phyloP scores from a whole-genome alignment of 106 monocot genomes.

The Agapanthus africanus region DNA sequence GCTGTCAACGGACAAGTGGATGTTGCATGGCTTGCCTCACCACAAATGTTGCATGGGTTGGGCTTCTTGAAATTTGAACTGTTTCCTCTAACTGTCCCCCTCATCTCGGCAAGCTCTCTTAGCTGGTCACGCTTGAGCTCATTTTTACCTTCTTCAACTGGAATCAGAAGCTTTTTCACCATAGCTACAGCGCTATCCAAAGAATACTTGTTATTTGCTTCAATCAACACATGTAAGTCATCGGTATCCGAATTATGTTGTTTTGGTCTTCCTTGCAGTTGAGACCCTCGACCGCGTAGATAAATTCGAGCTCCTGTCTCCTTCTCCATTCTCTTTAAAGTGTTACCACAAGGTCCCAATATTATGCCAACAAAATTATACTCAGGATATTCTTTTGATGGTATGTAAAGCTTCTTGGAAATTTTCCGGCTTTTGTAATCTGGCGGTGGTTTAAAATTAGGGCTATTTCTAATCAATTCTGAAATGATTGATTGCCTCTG shows the following conservation, averaged over 20 bases:
- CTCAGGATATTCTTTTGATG: conserved; percentile 43
- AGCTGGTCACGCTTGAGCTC: conserved; percentile 43
- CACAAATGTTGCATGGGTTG: conserved; percentile 7
- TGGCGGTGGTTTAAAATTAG: conserved; percentile 17
- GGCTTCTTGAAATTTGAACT: neutral
- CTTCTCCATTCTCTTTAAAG: conserved; percentile 52
- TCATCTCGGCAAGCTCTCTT: conserved; percentile 51
- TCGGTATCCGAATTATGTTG: conserved; percentile 18
- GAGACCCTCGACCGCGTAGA: conserved; percentile 47
- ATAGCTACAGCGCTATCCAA: conserved; percentile 45
- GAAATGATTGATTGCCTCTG: conserved; percentile 26
- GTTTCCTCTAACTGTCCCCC: neutral
- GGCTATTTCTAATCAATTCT: conserved; percentile 24
- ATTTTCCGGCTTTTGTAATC: neutral
- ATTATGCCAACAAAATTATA: conserved; percentile 72
- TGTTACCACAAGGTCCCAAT: conserved; percentile 59
- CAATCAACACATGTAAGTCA: conserved; percentile 52
- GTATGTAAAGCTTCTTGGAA: conserved; percentile 48
- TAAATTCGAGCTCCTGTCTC: conserved; percentile 53
- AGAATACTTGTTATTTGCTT: conserved; percentile 45
- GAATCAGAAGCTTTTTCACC: conserved; percentile 66
- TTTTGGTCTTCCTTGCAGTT: neutral
- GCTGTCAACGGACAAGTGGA: conserved; percentile 8
- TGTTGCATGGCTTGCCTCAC: conserved; percentile 8
- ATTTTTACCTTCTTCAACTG: conserved; percentile 37